Evolutionary conservation across 441 rosid genomes (phyloP).

Genomic region (Syzygium malaccense): DNA sequence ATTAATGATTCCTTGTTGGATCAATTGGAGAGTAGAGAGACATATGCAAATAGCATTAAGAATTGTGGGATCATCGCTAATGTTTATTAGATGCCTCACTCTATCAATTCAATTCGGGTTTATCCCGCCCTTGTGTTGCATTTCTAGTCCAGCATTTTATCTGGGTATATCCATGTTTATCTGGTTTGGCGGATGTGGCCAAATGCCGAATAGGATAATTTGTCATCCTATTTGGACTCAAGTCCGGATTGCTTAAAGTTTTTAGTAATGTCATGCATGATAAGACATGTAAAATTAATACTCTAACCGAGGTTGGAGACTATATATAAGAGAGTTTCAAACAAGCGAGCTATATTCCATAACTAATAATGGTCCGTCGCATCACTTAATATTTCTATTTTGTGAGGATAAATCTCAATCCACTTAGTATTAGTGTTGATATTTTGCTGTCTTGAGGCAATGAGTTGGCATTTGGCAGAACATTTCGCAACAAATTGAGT

Average conservation of each 20-base stretch:
- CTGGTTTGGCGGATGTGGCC: fast-evolving
- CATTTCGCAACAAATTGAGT: not conserved
- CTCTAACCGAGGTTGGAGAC: not conserved
- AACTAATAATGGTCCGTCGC: not conserved
- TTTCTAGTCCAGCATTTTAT: not conserved
- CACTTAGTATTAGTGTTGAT: not conserved
- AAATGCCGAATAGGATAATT: not conserved
- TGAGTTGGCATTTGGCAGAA: not conserved
- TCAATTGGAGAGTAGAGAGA: not conserved
- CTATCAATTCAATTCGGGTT: not conserved
- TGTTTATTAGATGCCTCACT: not conserved
- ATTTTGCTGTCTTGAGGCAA: not conserved
- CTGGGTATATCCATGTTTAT: fast-evolving
- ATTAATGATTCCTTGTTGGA: constrained; percentile 21
- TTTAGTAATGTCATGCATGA: not conserved
- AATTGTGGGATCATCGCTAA: too few relatives aligned
- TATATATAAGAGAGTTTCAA: not conserved
- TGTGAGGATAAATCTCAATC: not conserved
- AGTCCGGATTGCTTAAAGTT: not conserved
- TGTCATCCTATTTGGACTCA: not conserved
- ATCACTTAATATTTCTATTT: not conserved
- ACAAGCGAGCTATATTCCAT: not conserved
- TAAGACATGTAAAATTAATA: not conserved
- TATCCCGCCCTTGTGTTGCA: not conserved
- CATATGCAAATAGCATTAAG: too few relatives aligned